Conservation (phyloP, 1,284 basidiomycete genomes). For the Chiua sp. region DNA sequence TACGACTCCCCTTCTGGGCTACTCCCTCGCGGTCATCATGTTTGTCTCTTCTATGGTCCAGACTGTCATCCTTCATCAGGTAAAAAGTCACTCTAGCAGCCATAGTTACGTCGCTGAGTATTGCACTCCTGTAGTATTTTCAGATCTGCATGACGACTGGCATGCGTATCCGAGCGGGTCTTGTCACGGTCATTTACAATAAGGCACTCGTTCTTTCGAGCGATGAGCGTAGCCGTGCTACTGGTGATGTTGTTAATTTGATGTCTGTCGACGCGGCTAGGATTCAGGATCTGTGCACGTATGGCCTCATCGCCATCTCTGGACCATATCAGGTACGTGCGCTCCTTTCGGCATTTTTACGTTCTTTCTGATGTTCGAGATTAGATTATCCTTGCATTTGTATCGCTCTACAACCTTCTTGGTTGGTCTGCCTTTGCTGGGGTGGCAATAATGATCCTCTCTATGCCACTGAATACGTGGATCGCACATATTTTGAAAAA, state of each 20-base stretch:
- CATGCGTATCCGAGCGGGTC: conserved; percentile 90
- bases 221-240: conserved; percentile 78
- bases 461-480: conserved; percentile 80
- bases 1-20: conserved; percentile 62
- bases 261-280: conserved; percentile 90
- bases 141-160: conserved; percentile 84
- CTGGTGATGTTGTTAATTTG: conserved; percentile 94
- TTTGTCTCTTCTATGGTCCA: conserved; percentile 79
- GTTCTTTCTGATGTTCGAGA: background rate
- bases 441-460: conserved; percentile 89
- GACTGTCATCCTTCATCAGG: conserved; percentile 88
- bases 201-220: conserved; percentile 89
- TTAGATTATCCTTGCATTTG: conserved; percentile 86
- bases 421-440: conserved; percentile 95
- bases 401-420: conserved; percentile 87
- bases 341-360: background rate
- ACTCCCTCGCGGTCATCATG: conserved; percentile 80
- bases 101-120: background rate
- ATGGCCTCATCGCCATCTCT: conserved; percentile 73
- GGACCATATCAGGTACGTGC: conserved; percentile 66
- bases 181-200: conserved; percentile 86
- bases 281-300: conserved; percentile 88
- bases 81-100: conserved; percentile 30
- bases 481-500: conserved; percentile 80
- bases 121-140: conserved; percentile 64